phyloP scores from a whole-genome alignment of 2,329 filamentous ascomycete species.

The Malbranchea zuffiana region DNA sequence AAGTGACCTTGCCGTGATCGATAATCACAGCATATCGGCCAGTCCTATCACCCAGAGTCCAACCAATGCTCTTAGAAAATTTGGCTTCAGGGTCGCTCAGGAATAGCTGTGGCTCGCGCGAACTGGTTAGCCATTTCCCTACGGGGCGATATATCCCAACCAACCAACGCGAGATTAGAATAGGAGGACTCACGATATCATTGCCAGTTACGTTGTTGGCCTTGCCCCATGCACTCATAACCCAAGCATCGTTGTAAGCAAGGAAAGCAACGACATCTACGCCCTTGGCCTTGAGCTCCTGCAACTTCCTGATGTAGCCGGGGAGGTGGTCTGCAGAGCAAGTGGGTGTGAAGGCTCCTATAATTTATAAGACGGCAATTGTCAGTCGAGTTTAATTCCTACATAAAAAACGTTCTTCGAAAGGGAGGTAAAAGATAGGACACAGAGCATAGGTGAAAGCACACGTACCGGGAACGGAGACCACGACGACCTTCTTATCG shows the following conservation, averaged over 20 bases:
- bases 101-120: slow-evolving; percentile 48
- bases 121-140: neutral
- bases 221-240: slow-evolving; percentile 86
- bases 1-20: slow-evolving; percentile 72
- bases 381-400: neutral
- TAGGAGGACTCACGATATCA: slow-evolving; percentile 43
- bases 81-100: slow-evolving; percentile 59
- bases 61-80: slow-evolving; percentile 70
- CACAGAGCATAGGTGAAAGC: slow-evolving; percentile 5
- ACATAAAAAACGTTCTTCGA: neutral
- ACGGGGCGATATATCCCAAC: neutral
- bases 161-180: neutral
- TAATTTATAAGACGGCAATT: slow-evolving; percentile 17
- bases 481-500: slow-evolving; percentile 60
- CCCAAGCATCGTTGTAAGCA: slow-evolving; percentile 73
- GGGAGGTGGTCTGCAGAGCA: slow-evolving; percentile 74
- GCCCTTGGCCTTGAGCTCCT: slow-evolving; percentile 64
- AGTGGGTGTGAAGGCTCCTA: slow-evolving; percentile 73
- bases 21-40: slow-evolving; percentile 69
- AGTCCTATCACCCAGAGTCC: slow-evolving; percentile 63
- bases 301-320: slow-evolving; percentile 62
- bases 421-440: neutral
- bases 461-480: slow-evolving; percentile 51
- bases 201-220: slow-evolving; percentile 68
- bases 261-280: slow-evolving; percentile 74